Conservation (phyloP, 2,329 filamentous ascomycete genomes). For the Diplodia intermedia region DNA sequence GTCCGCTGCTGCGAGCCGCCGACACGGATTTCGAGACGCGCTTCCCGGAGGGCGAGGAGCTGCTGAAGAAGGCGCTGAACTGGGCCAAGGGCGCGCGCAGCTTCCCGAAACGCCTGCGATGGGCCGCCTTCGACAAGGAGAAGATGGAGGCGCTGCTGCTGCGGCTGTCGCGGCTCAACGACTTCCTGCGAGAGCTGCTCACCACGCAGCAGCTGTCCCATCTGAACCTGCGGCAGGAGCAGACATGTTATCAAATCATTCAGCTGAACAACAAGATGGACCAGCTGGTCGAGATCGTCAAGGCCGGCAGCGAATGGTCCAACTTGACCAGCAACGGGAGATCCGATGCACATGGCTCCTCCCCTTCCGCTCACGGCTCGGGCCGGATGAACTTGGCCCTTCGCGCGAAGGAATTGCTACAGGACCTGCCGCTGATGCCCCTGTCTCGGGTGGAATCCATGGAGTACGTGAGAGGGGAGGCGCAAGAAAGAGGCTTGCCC, state of each 20-base stretch:
- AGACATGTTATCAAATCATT: conserved; percentile 48
- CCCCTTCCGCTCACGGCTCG: conserved; percentile 32
- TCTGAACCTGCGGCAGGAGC: conserved; percentile 42
- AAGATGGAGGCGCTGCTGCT: conserved; percentile 44
- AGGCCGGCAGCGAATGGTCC: conserved; percentile 37
- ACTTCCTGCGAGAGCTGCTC: conserved; percentile 47
- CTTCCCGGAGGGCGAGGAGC: conserved; percentile 41
- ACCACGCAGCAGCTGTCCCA: conserved; percentile 42
- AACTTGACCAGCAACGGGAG: conserved; percentile 9
- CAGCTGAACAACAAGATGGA: conserved; percentile 46
- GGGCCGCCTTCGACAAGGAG: conserved; percentile 43
- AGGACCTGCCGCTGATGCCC: conserved; percentile 35
- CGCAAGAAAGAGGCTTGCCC: background rate
- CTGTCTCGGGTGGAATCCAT: conserved; percentile 34
- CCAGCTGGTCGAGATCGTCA: conserved; percentile 46
- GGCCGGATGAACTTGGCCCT: background rate
- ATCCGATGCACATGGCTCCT: background rate
- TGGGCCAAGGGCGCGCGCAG: conserved; percentile 42
- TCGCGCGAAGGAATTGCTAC: conserved; percentile 33
- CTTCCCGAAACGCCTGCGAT: conserved; percentile 41
- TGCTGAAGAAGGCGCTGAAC: conserved; percentile 42
- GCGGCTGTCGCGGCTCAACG: conserved; percentile 46
- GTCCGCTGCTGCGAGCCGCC: conserved; percentile 32
- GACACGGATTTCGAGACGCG: conserved; percentile 40
- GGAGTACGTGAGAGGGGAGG: conserved; percentile 21